Percentiles rank a stretch among this genome's conserved stretches.
Evolutionary conservation across 495 filamentous ascomycete genomes (phyloP).

Genomic region (Aspergillus ellipticus): DNA sequence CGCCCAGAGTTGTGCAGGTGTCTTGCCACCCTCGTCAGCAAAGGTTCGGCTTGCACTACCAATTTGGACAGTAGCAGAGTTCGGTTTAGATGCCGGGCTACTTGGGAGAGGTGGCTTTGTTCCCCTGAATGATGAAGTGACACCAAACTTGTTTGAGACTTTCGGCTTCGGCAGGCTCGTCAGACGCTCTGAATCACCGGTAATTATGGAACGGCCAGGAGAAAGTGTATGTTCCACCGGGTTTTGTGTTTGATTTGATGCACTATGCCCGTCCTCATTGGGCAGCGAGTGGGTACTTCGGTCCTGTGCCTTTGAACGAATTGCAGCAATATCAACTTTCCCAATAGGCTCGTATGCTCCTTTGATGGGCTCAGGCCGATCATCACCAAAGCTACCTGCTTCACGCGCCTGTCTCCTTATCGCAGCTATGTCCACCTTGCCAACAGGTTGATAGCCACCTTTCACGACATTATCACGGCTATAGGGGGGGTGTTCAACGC

Average conservation of each 20-base stretch:
- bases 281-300: constrained; percentile 45
- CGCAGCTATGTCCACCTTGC: constrained; percentile 92
- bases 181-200: constrained; percentile 70
- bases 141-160: constrained; percentile 79
- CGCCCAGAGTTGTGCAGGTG: constrained; percentile 93
- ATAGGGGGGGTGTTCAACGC: constrained; percentile 21
- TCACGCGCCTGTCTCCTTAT: constrained; percentile 76
- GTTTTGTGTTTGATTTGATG: constrained; percentile 29
- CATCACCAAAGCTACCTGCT: constrained; percentile 55
- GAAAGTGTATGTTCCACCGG: constrained; percentile 51
- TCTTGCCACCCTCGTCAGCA: constrained; percentile 92
- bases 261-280: constrained; percentile 34
- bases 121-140: constrained; percentile 66
- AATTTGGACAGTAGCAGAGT: constrained; percentile 53
- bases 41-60: constrained; percentile 86
- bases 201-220: constrained; percentile 63
- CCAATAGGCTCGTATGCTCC: constrained; percentile 90
- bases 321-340: constrained; percentile 92
- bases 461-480: constrained; percentile 65
- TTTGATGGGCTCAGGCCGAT: constrained; percentile 78
- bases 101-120: constrained; percentile 83
- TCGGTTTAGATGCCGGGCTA: constrained; percentile 51
- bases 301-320: constrained; percentile 74
- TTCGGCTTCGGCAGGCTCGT: constrained; percentile 91
- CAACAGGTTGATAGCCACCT: constrained; percentile 92